Base-by-base conservation (phyloP, 2,329 filamentous ascomycete genomes). In the Fusarium hainanense region DNA sequence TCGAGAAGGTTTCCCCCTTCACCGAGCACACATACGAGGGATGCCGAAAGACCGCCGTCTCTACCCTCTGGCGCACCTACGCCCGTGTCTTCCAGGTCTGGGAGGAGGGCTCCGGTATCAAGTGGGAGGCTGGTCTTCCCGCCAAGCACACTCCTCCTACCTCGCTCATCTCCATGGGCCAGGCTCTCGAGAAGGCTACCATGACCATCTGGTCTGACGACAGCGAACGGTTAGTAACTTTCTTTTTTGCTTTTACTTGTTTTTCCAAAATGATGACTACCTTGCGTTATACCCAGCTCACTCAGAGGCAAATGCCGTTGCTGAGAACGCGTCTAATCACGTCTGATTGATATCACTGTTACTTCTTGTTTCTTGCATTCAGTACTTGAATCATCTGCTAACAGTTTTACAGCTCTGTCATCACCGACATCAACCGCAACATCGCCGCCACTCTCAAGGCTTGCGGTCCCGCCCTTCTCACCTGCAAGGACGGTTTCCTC, bases 251-350 rank as follows among this genome's bases (percentile, higher is more conserved):
- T 60, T 61, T 68, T 63, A 67, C 59, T 68, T 74, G 42, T 61
- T 68, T 58, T 54, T 71, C 54, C 79, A 78, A 82, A 77, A 90
- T 93, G 94, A 98, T 98, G 94, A 97, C 63, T 85, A 88, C 85
- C 82, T 84, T 89, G 90, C 93, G 93, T 94, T 94, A 95, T 88
- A 95, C 95, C 94, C 94, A 98, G 94, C 94, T 98, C 95, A 98
- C 94, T 97, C 93, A 93, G 92, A 98, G 91, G 90, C 93, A 84
- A 84, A 83, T 89, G 92, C 89, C 89, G 84, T 90, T 97, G 93
- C 92, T 93, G 93, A 90, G 90, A 96, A 97, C 83, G 85, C 93
- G 81, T 81, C 69, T 81, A 76, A 82, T 82, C 80, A 77, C 77
- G 76, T 70, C 78, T 80, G 77, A 79, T 74, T 73, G 66, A 73